A percentile compares a stretch with the other conserved stretches of the same genome.
Conservation (phyloP, 805 yeast genomes). For the Wickerhamiella alocasiicola region DNA sequence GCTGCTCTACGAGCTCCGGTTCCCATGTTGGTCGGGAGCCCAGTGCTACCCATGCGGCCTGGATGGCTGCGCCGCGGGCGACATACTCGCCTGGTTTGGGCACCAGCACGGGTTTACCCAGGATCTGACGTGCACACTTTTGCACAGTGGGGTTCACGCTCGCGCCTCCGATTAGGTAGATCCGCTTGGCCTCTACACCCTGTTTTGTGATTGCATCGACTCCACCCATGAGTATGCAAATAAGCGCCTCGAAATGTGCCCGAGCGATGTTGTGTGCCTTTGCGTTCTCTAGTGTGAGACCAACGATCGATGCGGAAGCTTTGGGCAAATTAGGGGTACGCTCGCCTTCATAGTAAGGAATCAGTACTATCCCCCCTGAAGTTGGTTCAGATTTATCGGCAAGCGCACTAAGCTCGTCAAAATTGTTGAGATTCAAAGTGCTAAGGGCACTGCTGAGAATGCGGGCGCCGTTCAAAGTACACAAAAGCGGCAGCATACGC, state of each 20-base stretch:
- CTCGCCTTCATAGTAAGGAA: constrained; percentile 23
- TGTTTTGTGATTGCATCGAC: constrained; percentile 13
- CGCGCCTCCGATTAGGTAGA: constrained; percentile 22
- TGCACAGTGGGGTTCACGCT: constrained; percentile 20
- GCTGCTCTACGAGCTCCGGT: neutral
- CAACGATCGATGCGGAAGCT: constrained; percentile 19
- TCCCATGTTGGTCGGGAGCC: constrained; percentile 19
- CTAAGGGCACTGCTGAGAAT: constrained; percentile 14
- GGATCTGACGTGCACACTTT: constrained; percentile 17
- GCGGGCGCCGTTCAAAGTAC: constrained; percentile 23
- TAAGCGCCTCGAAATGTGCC: constrained; percentile 20
- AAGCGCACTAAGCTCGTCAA: constrained; percentile 15
- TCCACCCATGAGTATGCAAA: constrained; percentile 22
- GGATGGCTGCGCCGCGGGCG: constrained; percentile 23
- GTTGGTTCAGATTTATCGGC: constrained; percentile 18
- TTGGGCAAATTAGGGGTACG: constrained; percentile 23
- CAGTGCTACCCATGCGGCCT: constrained; percentile 20
- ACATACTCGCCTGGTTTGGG: constrained; percentile 21
- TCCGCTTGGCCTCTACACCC: constrained; percentile 11
- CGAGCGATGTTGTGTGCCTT: constrained; percentile 18
- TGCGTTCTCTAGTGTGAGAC: constrained; percentile 17
- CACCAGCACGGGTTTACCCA: constrained; percentile 15
- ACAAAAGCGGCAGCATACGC: constrained; percentile 19
- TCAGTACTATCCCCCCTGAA: constrained; percentile 18
- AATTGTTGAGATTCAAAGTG: constrained; percentile 12